phyloP scores from a whole-genome alignment of 495 filamentous ascomycete species.

The Geoglossum glabrum region DNA sequence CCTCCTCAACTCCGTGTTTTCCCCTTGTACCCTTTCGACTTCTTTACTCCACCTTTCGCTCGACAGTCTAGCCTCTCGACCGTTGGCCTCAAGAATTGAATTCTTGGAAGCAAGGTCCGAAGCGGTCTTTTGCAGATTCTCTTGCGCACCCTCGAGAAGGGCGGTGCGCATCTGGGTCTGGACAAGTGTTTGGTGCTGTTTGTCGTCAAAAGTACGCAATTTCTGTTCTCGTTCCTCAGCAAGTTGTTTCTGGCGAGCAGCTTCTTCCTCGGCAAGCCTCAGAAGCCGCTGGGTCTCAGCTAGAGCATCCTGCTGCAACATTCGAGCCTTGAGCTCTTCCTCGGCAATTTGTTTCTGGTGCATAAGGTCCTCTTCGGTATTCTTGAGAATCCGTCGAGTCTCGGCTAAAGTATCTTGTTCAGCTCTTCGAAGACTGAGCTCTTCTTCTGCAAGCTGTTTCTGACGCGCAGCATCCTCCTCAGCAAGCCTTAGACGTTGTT shows the following conservation, averaged over 20 bases:
- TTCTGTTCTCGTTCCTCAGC: conserved; percentile 43
- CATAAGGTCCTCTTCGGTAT: conserved; percentile 51
- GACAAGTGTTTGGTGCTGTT: conserved; percentile 29
- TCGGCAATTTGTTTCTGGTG: conserved; percentile 40
- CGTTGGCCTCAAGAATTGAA: conserved; percentile 32
- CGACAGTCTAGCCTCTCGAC: conserved; percentile 41
- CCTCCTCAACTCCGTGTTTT: conserved; percentile 33
- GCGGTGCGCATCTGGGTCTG: conserved; percentile 37
- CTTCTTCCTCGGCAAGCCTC: conserved; percentile 53
- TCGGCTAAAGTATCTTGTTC: conserved; percentile 57
- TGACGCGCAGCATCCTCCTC: conserved; percentile 54
- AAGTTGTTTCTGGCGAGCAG: conserved; percentile 44
- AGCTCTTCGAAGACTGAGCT: conserved; percentile 41
- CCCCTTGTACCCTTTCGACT: conserved; percentile 30
- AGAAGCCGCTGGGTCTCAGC: conserved; percentile 49
- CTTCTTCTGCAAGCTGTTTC: conserved; percentile 34
- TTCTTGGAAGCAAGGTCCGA: conserved; percentile 43
- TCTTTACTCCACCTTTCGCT: conserved; percentile 33
- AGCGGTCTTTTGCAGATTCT: conserved; percentile 41
- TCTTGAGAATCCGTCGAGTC: conserved; percentile 44
- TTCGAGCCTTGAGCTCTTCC: conserved; percentile 41
- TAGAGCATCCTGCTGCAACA: conserved; percentile 51
- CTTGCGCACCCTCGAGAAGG: conserved; percentile 40
- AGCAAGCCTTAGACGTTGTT: conserved; percentile 47
- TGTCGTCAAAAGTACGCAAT: conserved; percentile 30